Percentiles rank a stretch among this genome's conserved stretches.
Evolutionary conservation across 179 eudicot species (phyloP).

Genomic region (Spinacia oleracea): DNA sequence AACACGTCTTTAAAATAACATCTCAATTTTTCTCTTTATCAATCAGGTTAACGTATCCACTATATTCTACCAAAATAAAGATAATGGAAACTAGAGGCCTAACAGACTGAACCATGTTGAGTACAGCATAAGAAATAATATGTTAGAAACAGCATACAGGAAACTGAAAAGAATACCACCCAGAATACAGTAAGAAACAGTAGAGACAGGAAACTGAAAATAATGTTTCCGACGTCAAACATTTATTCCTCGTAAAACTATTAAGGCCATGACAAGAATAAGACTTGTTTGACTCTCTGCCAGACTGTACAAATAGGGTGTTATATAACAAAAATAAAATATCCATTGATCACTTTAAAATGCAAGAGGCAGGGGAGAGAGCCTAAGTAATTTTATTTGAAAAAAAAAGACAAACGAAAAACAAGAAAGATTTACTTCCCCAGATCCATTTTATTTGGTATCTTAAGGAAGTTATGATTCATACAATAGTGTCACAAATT

Average conservation of each 20-base stretch:
- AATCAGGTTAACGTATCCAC: neutral
- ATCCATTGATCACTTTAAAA: neutral
- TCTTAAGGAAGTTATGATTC: neutral
- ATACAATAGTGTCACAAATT: neutral
- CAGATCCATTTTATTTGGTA: neutral
- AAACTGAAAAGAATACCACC: neutral
- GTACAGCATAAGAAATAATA: neutral
- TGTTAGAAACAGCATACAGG: neutral
- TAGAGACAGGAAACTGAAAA: neutral
- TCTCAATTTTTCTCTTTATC: neutral
- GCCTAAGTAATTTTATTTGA: neutral
- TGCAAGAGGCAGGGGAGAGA: neutral
- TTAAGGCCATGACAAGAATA: neutral
- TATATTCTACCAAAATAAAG: neutral
- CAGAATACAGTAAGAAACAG: neutral
- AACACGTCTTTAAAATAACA: conserved; percentile 1
- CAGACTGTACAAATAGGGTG: neutral
- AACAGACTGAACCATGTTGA: neutral
- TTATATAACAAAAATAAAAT: neutral
- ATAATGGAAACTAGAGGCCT: neutral
- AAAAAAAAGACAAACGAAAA: neutral
- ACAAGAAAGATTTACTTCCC: neutral
- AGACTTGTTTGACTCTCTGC: neutral
- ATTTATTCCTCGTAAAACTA: neutral
- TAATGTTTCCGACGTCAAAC: neutral